Evolutionary conservation across 495 filamentous ascomycete species (phyloP), one percentile per base, ranked within the genome.

Genomic region (Daldinia vernicosa): DNA sequence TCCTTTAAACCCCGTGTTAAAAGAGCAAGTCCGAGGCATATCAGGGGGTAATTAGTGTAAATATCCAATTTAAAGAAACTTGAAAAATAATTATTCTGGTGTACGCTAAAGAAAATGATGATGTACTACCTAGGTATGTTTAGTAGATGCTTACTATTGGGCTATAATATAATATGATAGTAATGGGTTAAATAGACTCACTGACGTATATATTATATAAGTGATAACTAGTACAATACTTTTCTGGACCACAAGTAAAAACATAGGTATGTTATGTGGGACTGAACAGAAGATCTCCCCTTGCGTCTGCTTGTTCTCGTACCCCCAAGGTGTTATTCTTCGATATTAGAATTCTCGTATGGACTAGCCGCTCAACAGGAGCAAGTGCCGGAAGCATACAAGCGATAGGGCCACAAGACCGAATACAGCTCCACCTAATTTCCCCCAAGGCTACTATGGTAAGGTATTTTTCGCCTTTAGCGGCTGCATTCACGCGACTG

Each of bases 371-470:
- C 24, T 56, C 4, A 6, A 32, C 40, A 50, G 15, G 33, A 30
- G 3, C n/a, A 52, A 14, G 52, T 53, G 6, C 32, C 59, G 66
- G 66, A 63, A 69, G 66, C 60, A 69, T 69, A 63, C 66, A 69
- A 59, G 60, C 66, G 66, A 11, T 51, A 61, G 37, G n/a, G 39
- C 50, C 47, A 64, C 53, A 30, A 22, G 24, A n/a, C 53, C 27
- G 8, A 43, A 53, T n/a, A 40, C 40, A 66, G 55, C 55, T 61
- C 61, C 67, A 70, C 61, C 28, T 57, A 57, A 43, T 57, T 63
- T 43, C 66, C 59, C 19, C 28, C 6, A n/a, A n/a, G 22, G 9
- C 32, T 15, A 17, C 26, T 14, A 28, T 30, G 56, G n/a, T 50
- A 50, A 1, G 37, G 15, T 62, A 15, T 27, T 19, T 32, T 54